A percentile compares a stretch with the other conserved stretches of the same genome.
Evolutionary conservation across 768 basidiomycete genomes (phyloP).

Genomic region (Sistotremastrum niveocremeum): DNA sequence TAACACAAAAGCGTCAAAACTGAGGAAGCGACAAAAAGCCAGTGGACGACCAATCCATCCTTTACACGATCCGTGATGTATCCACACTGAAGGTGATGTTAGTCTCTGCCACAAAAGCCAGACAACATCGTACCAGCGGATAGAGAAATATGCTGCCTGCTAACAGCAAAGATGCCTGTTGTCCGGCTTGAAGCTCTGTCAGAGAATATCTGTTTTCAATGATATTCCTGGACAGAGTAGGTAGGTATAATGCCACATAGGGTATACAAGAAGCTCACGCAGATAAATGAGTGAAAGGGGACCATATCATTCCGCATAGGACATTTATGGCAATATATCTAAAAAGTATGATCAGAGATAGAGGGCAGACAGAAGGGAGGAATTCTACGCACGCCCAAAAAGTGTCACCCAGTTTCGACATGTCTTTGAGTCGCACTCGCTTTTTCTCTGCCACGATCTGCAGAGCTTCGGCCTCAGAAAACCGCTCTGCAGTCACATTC

Average conservation of each 20-base stretch:
- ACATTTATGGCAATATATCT: slow-evolving; percentile 69
- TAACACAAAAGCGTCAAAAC: slow-evolving; percentile 47
- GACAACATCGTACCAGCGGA: slow-evolving; percentile 37
- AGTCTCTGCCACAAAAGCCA: background rate
- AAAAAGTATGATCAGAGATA: slow-evolving; percentile 3
- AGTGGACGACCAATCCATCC: slow-evolving; percentile 41
- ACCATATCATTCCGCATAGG: slow-evolving; percentile 65
- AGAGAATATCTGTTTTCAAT: slow-evolving; percentile 54
- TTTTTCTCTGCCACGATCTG: slow-evolving; percentile 54
- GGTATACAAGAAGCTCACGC: slow-evolving; percentile 30
- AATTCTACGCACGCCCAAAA: slow-evolving; percentile 54
- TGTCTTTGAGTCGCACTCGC: slow-evolving; percentile 43
- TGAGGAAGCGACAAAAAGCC: slow-evolving; percentile 45
- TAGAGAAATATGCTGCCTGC: slow-evolving; percentile 58
- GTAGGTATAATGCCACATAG: background rate
- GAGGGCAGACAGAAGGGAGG: background rate
- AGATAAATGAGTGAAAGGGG: slow-evolving; percentile 64
- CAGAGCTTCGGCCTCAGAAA: slow-evolving; percentile 48
- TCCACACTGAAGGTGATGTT: slow-evolving; percentile 34
- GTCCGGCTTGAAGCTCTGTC: slow-evolving; percentile 45
- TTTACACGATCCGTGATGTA: slow-evolving; percentile 48
- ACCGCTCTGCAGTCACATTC: slow-evolving; percentile 24
- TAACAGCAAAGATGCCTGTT: slow-evolving; percentile 56
- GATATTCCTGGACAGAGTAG: slow-evolving; percentile 38
- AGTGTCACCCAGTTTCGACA: slow-evolving; percentile 56